Base-by-base conservation (phyloP, 441 rosid species). In the Jatropha podagrica region DNA sequence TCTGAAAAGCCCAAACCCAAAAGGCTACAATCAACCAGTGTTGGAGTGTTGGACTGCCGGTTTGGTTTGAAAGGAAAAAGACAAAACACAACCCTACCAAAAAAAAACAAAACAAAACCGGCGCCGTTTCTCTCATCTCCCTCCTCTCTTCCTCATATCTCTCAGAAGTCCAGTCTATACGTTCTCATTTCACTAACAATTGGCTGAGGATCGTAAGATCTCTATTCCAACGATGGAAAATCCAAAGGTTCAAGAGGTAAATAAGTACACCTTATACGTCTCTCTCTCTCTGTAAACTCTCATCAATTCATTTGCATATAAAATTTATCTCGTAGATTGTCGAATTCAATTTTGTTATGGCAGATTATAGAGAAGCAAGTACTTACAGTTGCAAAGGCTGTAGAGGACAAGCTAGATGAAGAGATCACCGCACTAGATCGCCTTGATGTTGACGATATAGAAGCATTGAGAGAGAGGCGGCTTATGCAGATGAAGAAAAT, bases 281-380 rank as follows among this genome's bases (percentile, higher is more conserved):
- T 14, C 4, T 12, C 2, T 27, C 65, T 59, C 4, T 56, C 65
- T 6, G 3, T 54, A 13, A 2, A 3, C 3, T 46, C 10, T 7
- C 13, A 42, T 32, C 27, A 5, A 61, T 70, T 63, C 20, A 6
- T 52, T 32, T 0, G 0, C 7, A 40, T 15, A 4, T 71, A 5
- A 4, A 11, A 3, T 44, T 38, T 32, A 32, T 32, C 32, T 1
- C 4, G 14, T 56, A 7, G 10, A 40, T 56, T 55, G 6, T 37
- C 48, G 2, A 15, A 59, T 75, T 60, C 1, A 56, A 7, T 12
- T 41, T n/a, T 5, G 18, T 23, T 65, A 48, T 17, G 55, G 27
- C 84, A 95, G 97, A 85, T 95, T 68, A 56, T 93, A 71, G 97
- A 92, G 91, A 90, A 93, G 84, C 97, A 92, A 76, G 83, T 92